Evolutionary conservation across 164 flowering plant genomes (phyloP), one percentile per base, ranked within the genome.

Genomic region (Aristolochia contorta): DNA sequence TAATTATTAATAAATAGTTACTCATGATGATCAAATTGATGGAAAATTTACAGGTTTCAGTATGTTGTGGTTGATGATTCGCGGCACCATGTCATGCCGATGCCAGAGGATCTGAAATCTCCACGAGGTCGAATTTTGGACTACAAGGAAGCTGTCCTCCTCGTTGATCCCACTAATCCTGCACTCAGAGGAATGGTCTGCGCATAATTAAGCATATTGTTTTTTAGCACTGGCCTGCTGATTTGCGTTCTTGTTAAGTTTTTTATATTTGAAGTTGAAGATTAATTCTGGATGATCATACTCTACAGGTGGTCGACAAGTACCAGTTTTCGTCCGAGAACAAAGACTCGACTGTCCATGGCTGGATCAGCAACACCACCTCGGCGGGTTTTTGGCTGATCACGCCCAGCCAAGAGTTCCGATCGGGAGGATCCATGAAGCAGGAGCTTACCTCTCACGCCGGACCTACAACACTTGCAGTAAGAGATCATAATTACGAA

Each of bases 401-500:
- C 52, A 87, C 85, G n/a, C 16, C 96, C 98, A 87, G 91, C 58
- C 58, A 76, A 65, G 98, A 93, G 73, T 93, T 84, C 63, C 73
- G 91, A 25, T 67, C 85, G 18, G 96, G 92, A 60, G 98, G 98
- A 12, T 97, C 97, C 22, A 59, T 75, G 59, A 93, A 93, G 65
- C 98, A 93, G 77, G 77, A 81, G 24, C 84, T 93, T 12, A 72
- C 96, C 32, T 89, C 97, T 47, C 98, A 89, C 68, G 98, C 87
- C 0, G 89, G 89, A 12, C 95, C 96, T 14, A 76, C 80, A 20
- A 74, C 83, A 14, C 89, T 93, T 3, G 82, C 96, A 9, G 98
- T 93, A 75, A n/a, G n/a, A 76, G 95, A 67, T 4, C 30, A 5
- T 2, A 2, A 1, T 37, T 37, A 37, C 43, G 12, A 37, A 37